Conservation (phyloP, 305 asterid species). For the Striga hermonthica region DNA sequence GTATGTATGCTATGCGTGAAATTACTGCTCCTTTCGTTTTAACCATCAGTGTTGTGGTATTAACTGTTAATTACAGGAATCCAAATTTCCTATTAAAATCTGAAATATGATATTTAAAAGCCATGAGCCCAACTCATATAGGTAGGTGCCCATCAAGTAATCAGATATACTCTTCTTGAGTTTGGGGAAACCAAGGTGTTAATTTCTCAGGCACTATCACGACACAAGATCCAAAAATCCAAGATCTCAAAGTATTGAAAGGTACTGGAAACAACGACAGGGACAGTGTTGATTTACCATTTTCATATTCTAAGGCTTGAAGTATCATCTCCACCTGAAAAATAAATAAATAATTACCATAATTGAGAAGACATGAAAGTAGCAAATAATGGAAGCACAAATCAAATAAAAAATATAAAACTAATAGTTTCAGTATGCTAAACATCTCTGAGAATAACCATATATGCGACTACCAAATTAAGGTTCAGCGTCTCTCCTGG, state of each 20-base stretch:
- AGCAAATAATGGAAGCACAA: constrained; percentile 20
- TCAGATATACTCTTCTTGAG: too few species aligned
- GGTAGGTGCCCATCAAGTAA: too few species aligned
- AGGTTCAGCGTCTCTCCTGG: not conserved
- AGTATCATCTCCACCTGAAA: constrained; percentile 95
- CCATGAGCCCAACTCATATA: too few species aligned
- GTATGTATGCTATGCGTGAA: too few species aligned
- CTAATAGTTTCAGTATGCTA: constrained; percentile 1
- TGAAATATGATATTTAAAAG: too few species aligned
- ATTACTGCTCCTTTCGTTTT: too few species aligned
- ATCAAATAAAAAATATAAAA: not conserved
- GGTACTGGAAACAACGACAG: constrained; percentile 25
- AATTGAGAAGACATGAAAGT: constrained; percentile 12
- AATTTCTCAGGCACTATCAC: not conserved
- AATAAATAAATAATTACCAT: constrained; percentile 26
- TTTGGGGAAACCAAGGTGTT: too few species aligned
- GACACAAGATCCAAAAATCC: constrained; percentile 19
- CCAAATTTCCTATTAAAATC: too few species aligned
- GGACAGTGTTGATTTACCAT: constrained; percentile 45
- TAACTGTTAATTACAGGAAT: too few species aligned
- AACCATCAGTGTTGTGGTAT: too few species aligned
- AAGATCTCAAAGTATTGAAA: constrained; percentile 6
- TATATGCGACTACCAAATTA: constrained; percentile 1
- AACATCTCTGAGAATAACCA: constrained; percentile 1
- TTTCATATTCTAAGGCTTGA: constrained; percentile 93